Evolutionary conservation across 2,329 filamentous ascomycete species (phyloP), one percentile per base, ranked within the genome.

Genomic region (Cytospora piceicola): DNA sequence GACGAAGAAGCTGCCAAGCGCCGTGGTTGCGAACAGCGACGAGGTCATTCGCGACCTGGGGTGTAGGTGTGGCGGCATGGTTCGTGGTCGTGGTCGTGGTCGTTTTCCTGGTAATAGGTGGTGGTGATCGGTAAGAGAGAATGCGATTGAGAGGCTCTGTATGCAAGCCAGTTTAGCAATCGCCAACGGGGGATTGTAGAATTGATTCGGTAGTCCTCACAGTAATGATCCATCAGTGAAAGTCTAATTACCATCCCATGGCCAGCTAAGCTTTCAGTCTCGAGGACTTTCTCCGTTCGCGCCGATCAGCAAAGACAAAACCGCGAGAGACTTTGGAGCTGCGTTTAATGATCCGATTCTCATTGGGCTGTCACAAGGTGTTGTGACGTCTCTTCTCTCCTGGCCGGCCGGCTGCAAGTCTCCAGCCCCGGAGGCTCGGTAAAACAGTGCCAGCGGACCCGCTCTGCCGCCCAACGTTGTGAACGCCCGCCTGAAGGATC

Each of bases 21-120:
- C 86, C 1, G 94, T 98, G n/a, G 91, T 92, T 59, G 93, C 93
- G 81, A 99, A 99, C 67, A 99, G 89, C 55, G 93, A 95, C 64
- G 91, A 94, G 72, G 95, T 99, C 81, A 93, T 92, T 73, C 92
- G 90, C 71, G 94, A 98, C 77, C 94, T 90, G 39, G 95, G 95
- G 78, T 99, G 95, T 52, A 99, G 88, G 79, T 94, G 90, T 70
- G 92, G 90, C 73, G 92, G 89, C 91, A 95, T 95, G 76, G 74
- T 79, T 79, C 72, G 70, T 30, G 29, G 22, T 53, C 36, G 22
- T 56, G 51, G 22, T 53, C 51, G 22, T 58, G 60, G 56, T 59
- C 62, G 52, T 22, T 32, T 29, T 39, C 39, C 36, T 6, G 36
- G 11, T 51, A 34, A 36, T 62, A 4, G 49, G 52, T 56, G 15